Evolutionary conservation across 306 rosid species (phyloP), one percentile per base, ranked within the genome.

Genomic region (Ormosia emarginata): DNA sequence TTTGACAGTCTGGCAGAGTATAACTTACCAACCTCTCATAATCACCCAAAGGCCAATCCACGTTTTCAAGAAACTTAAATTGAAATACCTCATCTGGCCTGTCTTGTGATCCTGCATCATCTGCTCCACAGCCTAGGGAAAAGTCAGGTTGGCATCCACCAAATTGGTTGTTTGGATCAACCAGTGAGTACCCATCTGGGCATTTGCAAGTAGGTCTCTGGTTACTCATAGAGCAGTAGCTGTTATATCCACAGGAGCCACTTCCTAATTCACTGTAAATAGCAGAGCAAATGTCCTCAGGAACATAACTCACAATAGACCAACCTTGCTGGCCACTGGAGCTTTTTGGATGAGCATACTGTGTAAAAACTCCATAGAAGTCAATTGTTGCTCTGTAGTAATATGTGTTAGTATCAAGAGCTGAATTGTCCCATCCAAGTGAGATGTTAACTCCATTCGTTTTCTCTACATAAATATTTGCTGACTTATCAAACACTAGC

Each of bases 351-450:
- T 87, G 79, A 37, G 68, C 56, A 69, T 86, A 90, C 17, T 79
- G 88, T 10, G 94, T 84, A 47, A 92, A 83, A 85, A 90, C 86
- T 64, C 97, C 98, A 77, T 78, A 69, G 67, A 61, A 36, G 37
- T 94, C 98, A 41, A 92, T 84, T 56, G 89, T 78, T 2, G 90
- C 97, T 82, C 91, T 83, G 33, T 88, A 88, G 80, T 88, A 89
- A 76, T 74, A 67, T 15, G 17, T 34, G 5, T 36, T 70, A 8
- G 89, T 17, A 58, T 67, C 13, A 2, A 49, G 9, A 13, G 2
- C 1, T 0, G 53, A 32, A 14, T 63, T 11, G 3, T 33, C 0
- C 82, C 61, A 70, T 1, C 7, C 9, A 2, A 84, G 71, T 74
- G 55, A 3, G 10, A 50, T 39, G 44, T 4, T 46, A 65, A 50